Evolutionary conservation across 139 green algal genomes (phyloP), one percentile per base, ranked within the genome.

Genomic region (Micractinium sp.): DNA sequence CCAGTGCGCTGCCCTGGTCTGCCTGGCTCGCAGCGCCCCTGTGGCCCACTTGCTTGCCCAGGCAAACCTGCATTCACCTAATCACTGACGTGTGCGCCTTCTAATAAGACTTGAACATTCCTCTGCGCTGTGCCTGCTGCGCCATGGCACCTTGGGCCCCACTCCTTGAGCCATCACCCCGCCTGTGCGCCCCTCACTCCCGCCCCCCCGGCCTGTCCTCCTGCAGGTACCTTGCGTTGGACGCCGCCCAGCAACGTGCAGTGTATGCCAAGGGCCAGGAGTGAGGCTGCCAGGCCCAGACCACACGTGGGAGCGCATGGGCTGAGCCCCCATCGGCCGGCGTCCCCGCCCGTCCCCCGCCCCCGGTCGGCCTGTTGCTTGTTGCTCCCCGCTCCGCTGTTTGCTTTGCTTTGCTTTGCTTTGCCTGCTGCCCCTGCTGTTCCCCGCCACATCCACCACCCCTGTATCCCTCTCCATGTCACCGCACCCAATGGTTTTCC

Each of bases 221-320:
- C 38, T 35, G 78, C 78, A 66, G 78, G n/a, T 82, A 88, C 47
- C 71, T 88, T 25, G 85, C 85, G 0, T 25, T 87, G 15, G 83
- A 87, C 2, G 83, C 83, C 18, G 83, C 83, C 3, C 63, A 87
- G 83, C 14, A 87, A 16, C 83, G 83, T 2, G 83, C 83, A 27
- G 83, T 41, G 1, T 25, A 81, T 5, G 83, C 60, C 53, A 33
- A 53, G 9, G 39, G 36, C 33, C 74, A 22, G 74, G n/a, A 80
- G 36, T 33, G 39, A 22, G 47, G 74, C 31, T 1, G 74, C 63
- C 20, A 27, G 63, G 18, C 20, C 63, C 63, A 71, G 12, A 31
- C 63, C 20, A 71, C 63, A 25, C 20, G 18, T 31, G 63, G 47
- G 7, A 56, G 47, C 7, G 47, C 47, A 31, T 71, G 63, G 20